Conservation (phyloP, 345 rosid genomes). For the Eucalyptus fibrosa region DNA sequence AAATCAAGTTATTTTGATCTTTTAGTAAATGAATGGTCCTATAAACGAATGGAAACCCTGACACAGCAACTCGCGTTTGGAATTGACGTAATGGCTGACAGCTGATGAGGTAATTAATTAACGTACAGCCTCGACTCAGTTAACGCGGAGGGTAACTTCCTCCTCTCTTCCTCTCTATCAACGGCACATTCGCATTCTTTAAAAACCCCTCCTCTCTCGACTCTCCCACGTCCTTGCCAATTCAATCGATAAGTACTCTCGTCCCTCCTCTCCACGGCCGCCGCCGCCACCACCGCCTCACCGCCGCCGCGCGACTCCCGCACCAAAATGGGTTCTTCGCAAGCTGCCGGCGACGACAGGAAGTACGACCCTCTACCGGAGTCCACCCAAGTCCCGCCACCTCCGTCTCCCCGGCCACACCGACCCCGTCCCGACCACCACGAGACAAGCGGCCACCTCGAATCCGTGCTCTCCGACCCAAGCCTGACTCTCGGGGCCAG, state of each 20-base stretch:
- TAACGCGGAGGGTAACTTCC: not conserved
- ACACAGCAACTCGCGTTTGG: not conserved
- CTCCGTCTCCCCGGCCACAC: not conserved
- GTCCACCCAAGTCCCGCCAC: not conserved
- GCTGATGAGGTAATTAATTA: not conserved
- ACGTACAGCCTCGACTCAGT: not conserved
- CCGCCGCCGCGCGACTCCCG: not conserved
- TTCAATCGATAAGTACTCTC: not conserved
- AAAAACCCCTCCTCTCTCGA: not conserved
- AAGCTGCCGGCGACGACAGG: not conserved
- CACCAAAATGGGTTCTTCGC: not conserved
- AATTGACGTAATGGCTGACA: not conserved
- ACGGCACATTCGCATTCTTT: not conserved
- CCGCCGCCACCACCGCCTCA: not conserved
- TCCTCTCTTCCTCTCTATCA: not conserved
- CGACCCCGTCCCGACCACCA: not conserved
- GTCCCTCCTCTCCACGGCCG: not conserved
- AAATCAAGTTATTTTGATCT: no score
- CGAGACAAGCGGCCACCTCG: conserved; percentile 10
- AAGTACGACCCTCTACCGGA: not conserved
- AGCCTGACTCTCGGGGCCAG: not conserved
- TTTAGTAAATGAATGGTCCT: no score
- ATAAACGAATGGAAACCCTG: no score
- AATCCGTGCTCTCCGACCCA: conserved; percentile 3
- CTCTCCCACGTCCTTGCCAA: not conserved